Evolutionary conservation across 1,139 yeast genomes (phyloP), one percentile per base, ranked within the genome.

Genomic region (Pichia sp.): DNA sequence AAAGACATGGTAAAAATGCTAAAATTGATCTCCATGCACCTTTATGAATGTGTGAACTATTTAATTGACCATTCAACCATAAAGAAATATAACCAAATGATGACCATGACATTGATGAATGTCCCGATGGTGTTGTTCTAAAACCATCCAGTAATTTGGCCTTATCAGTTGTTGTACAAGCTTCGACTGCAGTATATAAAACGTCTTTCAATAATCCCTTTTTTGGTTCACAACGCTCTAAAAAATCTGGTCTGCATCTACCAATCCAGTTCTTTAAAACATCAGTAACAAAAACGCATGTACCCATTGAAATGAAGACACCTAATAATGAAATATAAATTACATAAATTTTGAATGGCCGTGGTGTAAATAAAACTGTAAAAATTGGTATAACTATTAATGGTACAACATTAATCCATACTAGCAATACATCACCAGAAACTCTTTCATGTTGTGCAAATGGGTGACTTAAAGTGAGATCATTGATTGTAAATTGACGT

Each of bases 41-140:
- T 5, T 73, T 70, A 27, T 59, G 63, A 14, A 67, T 64, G 33
- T 68, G 67, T 46, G 66, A 64, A 44, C 56, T 55, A 10, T 74
- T 73, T 50, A 77, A 70, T 62, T 84, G 87, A 9, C 84, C 85
- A 45, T 74, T 66, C 19, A 84, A 60, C 88, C 90, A 87, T 51
- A 86, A 66, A 0, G 83, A 67, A 42, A 82, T 67, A 64, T 75
- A 86, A n/a, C 79, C 76, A 53, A 86, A 71, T 1, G 88, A 84
- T 1, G 87, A 71, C 67, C 87, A 87, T 33, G 88, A 74, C 56
- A 81, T 71, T 13, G 89, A 80, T 1, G 91, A 77, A 64, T 87
- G 96, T 13, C 95, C 96, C 1, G 90, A 83, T 0, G 96, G 96
- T 0, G 91, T 83, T 9, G 90, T 81, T 62, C 87, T 79, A 72